Conservation (phyloP, 2,329 filamentous ascomycete genomes). For the Penicillium sp. region DNA sequence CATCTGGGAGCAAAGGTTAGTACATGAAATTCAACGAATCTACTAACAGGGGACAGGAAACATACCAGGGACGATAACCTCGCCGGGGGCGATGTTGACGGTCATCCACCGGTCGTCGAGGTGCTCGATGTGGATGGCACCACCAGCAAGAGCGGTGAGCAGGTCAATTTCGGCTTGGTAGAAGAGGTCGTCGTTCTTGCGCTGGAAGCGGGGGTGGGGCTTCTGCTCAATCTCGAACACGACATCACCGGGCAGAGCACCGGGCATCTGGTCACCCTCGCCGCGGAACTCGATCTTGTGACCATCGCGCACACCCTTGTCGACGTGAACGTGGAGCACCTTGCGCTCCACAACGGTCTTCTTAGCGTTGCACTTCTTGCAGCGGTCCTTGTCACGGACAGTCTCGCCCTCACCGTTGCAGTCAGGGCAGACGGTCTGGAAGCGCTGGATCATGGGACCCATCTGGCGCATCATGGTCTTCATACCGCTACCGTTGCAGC, state of each 20-base stretch:
- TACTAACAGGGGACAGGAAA: conserved; percentile 12
- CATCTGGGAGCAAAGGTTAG: conserved; percentile 56
- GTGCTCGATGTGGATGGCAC: conserved; percentile 89
- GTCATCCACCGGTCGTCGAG: conserved; percentile 96
- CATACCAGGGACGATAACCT: conserved; percentile 90
- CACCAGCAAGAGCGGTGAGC: conserved; percentile 89
- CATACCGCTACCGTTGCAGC: conserved; percentile 94
- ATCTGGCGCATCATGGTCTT: conserved; percentile 99
- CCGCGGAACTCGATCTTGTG: conserved; percentile 97
- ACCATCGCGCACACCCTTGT: conserved; percentile 88
- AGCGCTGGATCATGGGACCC: conserved; percentile 99
- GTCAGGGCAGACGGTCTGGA: conserved; percentile 98
- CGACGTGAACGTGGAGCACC: conserved; percentile 96
- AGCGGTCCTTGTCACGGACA: conserved; percentile 95
- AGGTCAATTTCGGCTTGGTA: conserved; percentile 96
- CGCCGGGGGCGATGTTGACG: conserved; percentile 88
- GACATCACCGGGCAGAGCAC: conserved; percentile 90
- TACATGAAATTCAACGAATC: not conserved
- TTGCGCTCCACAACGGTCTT: conserved; percentile 98
- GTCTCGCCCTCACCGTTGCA: conserved; percentile 97
- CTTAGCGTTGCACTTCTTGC: conserved; percentile 95
- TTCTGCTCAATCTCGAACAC: conserved; percentile 99
- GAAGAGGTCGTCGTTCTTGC: conserved; percentile 93
- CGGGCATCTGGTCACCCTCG: conserved; percentile 93
- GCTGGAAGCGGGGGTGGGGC: conserved; percentile 92